phyloP scores from a whole-genome alignment of 2,329 filamentous ascomycete genomes.

The Cercospora sp. region DNA sequence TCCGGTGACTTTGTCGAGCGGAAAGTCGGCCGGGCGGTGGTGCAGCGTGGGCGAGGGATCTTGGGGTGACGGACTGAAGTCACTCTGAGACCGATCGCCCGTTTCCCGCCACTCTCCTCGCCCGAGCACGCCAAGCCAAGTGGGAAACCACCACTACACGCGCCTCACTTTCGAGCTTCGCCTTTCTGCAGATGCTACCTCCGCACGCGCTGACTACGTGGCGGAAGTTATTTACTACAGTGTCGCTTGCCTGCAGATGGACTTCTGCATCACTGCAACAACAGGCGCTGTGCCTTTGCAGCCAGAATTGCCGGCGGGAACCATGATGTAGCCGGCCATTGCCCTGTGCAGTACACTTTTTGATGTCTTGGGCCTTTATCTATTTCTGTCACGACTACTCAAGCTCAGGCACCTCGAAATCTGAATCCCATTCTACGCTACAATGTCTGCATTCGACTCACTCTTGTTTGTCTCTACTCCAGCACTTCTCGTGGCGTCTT shows the following conservation, averaged over 20 bases:
- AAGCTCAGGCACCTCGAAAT: neutral
- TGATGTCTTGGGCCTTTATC: neutral
- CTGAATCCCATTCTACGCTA: neutral
- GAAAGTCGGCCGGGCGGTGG: neutral
- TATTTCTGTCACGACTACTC: neutral
- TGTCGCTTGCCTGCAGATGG: neutral
- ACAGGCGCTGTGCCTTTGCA: neutral
- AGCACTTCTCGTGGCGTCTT: neutral
- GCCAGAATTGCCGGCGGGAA: neutral
- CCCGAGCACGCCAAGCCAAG: neutral
- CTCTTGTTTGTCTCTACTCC: neutral
- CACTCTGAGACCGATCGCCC: neutral
- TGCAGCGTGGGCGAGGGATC: neutral
- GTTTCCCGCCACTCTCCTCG: neutral
- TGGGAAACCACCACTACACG: neutral
- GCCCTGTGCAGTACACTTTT: neutral
- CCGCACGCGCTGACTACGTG: neutral
- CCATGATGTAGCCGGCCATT: neutral
- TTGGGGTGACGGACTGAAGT: neutral
- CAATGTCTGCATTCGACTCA: neutral
- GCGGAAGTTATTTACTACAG: neutral
- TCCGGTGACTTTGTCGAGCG: neutral
- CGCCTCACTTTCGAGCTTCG: constrained; percentile 2
- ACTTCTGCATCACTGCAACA: neutral
- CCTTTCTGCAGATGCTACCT: neutral